Evolutionary conservation across 805 yeast genomes (phyloP).

Genomic region (Zygosaccharomyces kombuchaensis): DNA sequence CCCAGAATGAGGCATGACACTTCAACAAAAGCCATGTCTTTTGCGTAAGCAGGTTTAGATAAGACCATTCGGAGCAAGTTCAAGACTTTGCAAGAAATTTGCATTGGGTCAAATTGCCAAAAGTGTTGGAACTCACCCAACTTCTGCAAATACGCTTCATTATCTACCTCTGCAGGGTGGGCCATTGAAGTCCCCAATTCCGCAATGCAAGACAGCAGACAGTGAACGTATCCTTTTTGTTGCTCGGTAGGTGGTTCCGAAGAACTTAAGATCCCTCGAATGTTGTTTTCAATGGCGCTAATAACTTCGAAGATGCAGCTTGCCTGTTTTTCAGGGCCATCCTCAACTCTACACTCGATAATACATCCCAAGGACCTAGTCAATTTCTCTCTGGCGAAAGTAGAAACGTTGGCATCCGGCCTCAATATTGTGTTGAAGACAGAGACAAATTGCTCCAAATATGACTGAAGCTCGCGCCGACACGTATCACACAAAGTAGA

Average conservation of each 20-base stretch:
- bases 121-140: conserved; percentile 34
- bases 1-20: conserved; percentile 56
- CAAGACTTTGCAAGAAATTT: conserved; percentile 43
- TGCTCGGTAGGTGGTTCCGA: conserved; percentile 17
- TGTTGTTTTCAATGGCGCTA: conserved; percentile 28
- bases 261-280: conserved; percentile 13
- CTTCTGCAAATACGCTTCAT: conserved; percentile 20
- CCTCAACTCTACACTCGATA: conserved; percentile 43
- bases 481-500: conserved; percentile 30
- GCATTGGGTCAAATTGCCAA: conserved; percentile 48
- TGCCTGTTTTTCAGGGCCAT: conserved; percentile 44
- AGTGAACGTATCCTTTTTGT: conserved; percentile 45
- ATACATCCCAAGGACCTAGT: conserved; percentile 60
- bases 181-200: conserved; percentile 69
- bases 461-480: conserved; percentile 25
- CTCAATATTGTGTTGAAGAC: conserved; percentile 35
- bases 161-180: conserved; percentile 45
- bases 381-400: conserved; percentile 45
- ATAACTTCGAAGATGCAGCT: conserved; percentile 35
- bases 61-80: conserved; percentile 40
- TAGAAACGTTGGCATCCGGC: conserved; percentile 27
- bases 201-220: conserved; percentile 59
- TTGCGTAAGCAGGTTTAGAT: conserved; percentile 33
- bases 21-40: conserved; percentile 53
- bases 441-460: conserved; percentile 23